Base-by-base conservation (phyloP, 148 eudicot genomes). In the Camellia sinensis region DNA sequence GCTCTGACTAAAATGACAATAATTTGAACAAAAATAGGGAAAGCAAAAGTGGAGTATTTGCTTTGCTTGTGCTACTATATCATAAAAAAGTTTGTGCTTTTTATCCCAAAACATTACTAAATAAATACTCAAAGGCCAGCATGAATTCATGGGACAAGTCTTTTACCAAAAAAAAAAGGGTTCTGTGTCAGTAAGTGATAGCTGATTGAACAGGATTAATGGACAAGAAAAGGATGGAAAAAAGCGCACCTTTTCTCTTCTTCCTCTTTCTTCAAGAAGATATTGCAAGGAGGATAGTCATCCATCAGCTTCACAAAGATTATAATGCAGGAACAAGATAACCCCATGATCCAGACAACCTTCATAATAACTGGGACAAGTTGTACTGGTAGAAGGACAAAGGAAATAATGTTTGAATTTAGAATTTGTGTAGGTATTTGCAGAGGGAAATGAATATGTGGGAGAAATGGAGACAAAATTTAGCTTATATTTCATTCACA, bases 131-230 rank as follows among this genome's bases (percentile, higher is more conserved):
- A 48, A 48, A 29, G 37, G 1, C 52, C 7, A 7, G 7, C 6
- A 7, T 48, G 52, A 48, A 48, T 48, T 48, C 52, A 48, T 4
- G 52, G 52, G 52, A 48, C 52, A 5, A 48, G 52, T 2, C 52
- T 48, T 48, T 65, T 65, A 22, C 37, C 37, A 29, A 29, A 3
- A 21, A 10, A 8, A 65, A 22, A 65, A 65, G 44, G 2, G 5
- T 40, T 67, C 7, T 2, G 45, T 6, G 17, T 67, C 70, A 40
- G 13, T 22, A 13, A 67, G 44, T 40, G 70, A 67, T 17, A 29
- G 45, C 45, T 71, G 78, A 64, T 69, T 80, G 72, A 84, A 65
- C 73, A 79, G 53, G 76, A 67, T 53, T 76, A 13, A 41, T 80
- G 78, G 78, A 84, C 61, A 77, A 63, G 86, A 76, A 63, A 57